These are phyloP conservation scores for Verticillium longisporum DNA, from an alignment of 2,329 filamentous ascomycete genomes.

Conservation along the genomic window DNA sequence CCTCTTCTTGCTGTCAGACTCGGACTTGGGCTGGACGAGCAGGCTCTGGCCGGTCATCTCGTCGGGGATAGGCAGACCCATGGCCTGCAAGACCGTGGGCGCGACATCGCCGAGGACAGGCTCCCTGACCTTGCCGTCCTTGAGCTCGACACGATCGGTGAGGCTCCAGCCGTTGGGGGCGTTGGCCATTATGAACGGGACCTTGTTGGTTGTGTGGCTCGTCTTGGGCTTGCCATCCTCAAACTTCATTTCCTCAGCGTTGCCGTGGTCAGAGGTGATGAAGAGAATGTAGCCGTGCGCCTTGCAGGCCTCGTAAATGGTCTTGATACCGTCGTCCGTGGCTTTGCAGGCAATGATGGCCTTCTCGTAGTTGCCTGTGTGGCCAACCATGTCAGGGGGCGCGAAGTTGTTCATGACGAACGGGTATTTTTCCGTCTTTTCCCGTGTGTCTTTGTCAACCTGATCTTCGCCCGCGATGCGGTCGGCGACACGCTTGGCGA, in stretches of 20 bases:
- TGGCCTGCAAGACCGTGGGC: conserved; percentile 82
- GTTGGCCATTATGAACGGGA: conserved; percentile 97
- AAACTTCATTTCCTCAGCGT: conserved; percentile 99
- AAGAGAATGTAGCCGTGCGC: conserved; percentile 89
- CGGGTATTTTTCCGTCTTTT: conserved; percentile 57
- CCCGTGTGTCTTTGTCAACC: background rate
- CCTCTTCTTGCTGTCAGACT: background rate
- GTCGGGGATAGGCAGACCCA: conserved; percentile 84
- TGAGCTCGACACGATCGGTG: conserved; percentile 19
- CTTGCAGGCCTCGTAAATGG: conserved; percentile 90
- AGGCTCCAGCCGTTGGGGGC: conserved; percentile 84
- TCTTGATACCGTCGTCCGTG: conserved; percentile 90
- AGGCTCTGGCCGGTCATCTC: conserved; percentile 89
- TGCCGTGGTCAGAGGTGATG: conserved; percentile 94
- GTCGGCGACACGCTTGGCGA: conserved; percentile 85
- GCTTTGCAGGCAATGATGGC: conserved; percentile 77
- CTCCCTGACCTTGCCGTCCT: conserved; percentile 52
- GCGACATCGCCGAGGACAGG: conserved; percentile 97
- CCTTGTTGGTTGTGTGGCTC: conserved; percentile 95
- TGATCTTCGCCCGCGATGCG: conserved; percentile 45
- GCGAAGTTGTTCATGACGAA: conserved; percentile 99
- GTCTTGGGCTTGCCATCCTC: conserved; percentile 95
- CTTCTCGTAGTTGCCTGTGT: conserved; percentile 95
- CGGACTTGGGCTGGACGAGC: conserved; percentile 60
- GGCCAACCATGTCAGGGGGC: conserved; percentile 97